phyloP scores from a whole-genome alignment of 1,139 yeast genomes.

The Hansenula sp. region DNA sequence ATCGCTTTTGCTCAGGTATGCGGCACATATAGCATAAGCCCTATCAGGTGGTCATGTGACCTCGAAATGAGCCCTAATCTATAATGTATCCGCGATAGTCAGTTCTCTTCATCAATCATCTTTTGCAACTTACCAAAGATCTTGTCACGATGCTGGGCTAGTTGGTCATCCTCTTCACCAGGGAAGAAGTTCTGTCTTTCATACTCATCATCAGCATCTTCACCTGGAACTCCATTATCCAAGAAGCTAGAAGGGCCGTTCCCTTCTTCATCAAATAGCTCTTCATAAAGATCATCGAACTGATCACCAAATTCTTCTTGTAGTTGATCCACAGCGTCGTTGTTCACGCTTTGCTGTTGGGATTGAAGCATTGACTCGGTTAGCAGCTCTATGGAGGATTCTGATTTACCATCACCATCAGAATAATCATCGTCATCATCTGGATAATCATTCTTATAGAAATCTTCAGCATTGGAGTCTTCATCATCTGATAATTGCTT shows the following conservation, averaged over 20 bases:
- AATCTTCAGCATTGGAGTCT: constrained; percentile 87
- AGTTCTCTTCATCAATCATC: constrained; percentile 34
- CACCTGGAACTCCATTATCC: constrained; percentile 16
- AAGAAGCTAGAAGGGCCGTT: constrained; percentile 18
- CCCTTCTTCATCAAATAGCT: constrained; percentile 26
- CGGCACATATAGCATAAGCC: not conserved
- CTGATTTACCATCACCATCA: constrained; percentile 10
- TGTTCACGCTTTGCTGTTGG: constrained; percentile 4
- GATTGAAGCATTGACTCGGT: constrained; percentile 3
- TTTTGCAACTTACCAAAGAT: constrained; percentile 54
- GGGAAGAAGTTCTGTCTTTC: constrained; percentile 48
- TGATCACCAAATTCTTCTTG: constrained; percentile 15
- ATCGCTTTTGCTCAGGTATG: not conserved
- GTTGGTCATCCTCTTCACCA: constrained; percentile 51
- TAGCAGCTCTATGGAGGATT: constrained; percentile 1
- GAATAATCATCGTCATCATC: constrained; percentile 66
- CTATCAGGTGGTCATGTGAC: not conserved
- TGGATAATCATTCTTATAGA: constrained; percentile 90
- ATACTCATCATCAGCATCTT: constrained; percentile 19
- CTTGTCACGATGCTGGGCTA: constrained; percentile 60
- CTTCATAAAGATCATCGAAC: constrained; percentile 30
- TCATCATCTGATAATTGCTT: constrained; percentile 56
- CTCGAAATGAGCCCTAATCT: not conserved
- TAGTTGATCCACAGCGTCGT: constrained; percentile 2
- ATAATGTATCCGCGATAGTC: not conserved